Evolutionary conservation across 805 yeast species (phyloP).

Genomic region (Debaryomyces tyrocola): DNA sequence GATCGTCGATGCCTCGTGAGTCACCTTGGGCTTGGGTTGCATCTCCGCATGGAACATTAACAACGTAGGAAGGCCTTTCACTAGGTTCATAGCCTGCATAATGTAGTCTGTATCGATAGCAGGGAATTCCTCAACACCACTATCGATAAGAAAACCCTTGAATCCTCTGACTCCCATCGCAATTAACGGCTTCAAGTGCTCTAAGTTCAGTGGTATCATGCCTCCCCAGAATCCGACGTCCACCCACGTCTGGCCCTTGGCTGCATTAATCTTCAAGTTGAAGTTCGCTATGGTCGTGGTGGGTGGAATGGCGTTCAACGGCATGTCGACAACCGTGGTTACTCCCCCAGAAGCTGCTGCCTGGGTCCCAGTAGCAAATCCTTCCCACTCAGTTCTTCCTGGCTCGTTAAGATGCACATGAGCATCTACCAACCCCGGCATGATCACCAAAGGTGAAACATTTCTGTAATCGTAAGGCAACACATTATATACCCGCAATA

Average conservation of each 20-base stretch:
- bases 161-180: slow-evolving; percentile 90
- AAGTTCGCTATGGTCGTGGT: slow-evolving; percentile 83
- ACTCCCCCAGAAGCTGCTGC: slow-evolving; percentile 97
- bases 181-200: slow-evolving; percentile 71
- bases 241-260: slow-evolving; percentile 81
- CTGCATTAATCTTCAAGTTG: slow-evolving; percentile 73
- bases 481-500: slow-evolving; percentile 45
- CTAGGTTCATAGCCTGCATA: slow-evolving; percentile 59
- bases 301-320: slow-evolving; percentile 93
- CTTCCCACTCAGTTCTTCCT: slow-evolving; percentile 99
- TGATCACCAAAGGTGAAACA: slow-evolving; percentile 60
- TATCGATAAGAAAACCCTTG: slow-evolving; percentile 88
- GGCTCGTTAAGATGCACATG: slow-evolving; percentile 97
- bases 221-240: slow-evolving; percentile 98
- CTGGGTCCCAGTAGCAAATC: slow-evolving; percentile 93
- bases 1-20: slow-evolving; percentile 19
- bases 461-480: slow-evolving; percentile 44
- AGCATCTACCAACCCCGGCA: slow-evolving; percentile 92
- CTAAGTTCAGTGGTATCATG: slow-evolving; percentile 73
- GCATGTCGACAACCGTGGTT: slow-evolving; percentile 95
- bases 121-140: slow-evolving; percentile 97
- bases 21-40: slow-evolving; percentile 44
- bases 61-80: slow-evolving; percentile 64
- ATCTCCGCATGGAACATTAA: slow-evolving; percentile 94
- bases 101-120: slow-evolving; percentile 69